These are phyloP conservation scores for Alternaria tenuissima DNA, from an alignment of 2,329 filamentous ascomycete genomes.

Conservation along the genomic window DNA sequence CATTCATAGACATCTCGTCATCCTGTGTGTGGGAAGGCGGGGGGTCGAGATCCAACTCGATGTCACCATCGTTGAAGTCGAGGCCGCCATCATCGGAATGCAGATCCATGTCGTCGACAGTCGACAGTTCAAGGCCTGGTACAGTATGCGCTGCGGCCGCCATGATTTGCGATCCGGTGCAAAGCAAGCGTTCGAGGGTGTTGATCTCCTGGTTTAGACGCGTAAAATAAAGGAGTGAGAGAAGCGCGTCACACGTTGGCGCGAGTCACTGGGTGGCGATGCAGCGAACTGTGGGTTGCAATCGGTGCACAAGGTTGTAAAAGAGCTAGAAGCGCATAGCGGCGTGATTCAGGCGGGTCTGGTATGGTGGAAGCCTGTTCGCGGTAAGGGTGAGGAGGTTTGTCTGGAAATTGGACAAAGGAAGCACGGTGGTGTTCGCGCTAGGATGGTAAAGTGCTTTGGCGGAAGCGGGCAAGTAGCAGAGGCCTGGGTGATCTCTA, in stretches of 20 bases:
- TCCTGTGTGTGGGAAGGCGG: constrained; percentile 28
- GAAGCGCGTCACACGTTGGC: constrained; percentile 29
- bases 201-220: constrained; percentile 8
- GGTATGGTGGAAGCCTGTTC: constrained; percentile 2
- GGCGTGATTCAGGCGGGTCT: neutral
- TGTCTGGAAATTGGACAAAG: constrained; percentile 25
- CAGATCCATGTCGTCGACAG: constrained; percentile 63
- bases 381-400: constrained; percentile 14
- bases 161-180: constrained; percentile 24
- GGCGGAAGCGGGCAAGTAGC: constrained; percentile 15
- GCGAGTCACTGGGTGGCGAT: constrained; percentile 20
- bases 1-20: constrained; percentile 66
- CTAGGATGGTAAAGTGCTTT: constrained; percentile 19
- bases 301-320: neutral
- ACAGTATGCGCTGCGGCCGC: constrained; percentile 32
- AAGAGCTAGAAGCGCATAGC: constrained; percentile 21
- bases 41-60: constrained; percentile 64
- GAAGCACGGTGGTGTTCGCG: constrained; percentile 17
- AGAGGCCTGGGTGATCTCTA: neutral
- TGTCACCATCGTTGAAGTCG: constrained; percentile 63
- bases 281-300: constrained; percentile 12
- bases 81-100: constrained; percentile 55
- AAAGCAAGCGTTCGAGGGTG: constrained; percentile 5
- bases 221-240: constrained; percentile 18
- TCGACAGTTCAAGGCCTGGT: constrained; percentile 42